Conservation (phyloP, 768 basidiomycete genomes). For the Tulasnella calospora region DNA sequence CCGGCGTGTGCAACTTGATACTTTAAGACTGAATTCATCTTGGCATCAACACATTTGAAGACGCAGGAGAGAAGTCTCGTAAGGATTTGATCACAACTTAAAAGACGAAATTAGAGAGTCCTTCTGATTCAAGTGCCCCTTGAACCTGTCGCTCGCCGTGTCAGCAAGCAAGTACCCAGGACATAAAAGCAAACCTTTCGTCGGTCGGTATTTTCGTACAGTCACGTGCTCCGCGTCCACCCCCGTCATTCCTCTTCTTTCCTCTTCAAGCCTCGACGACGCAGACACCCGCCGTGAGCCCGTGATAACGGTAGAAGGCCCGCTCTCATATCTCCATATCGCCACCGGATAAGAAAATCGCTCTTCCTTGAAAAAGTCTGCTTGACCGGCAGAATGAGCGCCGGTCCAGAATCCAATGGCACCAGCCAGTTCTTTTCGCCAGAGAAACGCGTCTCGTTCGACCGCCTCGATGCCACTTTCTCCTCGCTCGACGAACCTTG, state of each 20-base stretch:
- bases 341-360: neutral
- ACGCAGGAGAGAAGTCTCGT: neutral
- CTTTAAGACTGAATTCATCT: too few relatives aligned
- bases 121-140: neutral
- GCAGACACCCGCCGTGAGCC: neutral
- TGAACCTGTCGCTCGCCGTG: too few relatives aligned
- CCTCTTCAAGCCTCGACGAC: neutral
- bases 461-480: neutral
- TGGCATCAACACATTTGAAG: too few relatives aligned
- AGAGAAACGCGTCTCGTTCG: neutral
- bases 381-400: neutral
- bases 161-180: too few relatives aligned
- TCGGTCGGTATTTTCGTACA: neutral
- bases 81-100: neutral
- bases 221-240: neutral
- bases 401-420: neutral
- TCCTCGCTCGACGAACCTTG: neutral
- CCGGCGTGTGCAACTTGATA: too few relatives aligned
- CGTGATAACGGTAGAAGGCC: neutral
- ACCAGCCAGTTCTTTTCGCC: neutral
- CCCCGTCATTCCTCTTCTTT: neutral
- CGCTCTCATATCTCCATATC: neutral
- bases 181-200: too few relatives aligned
- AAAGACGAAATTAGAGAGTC: neutral
- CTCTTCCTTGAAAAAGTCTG: neutral